phyloP scores from a whole-genome alignment of 2,329 filamentous ascomycete species.

The Drechmeria coniospora region DNA sequence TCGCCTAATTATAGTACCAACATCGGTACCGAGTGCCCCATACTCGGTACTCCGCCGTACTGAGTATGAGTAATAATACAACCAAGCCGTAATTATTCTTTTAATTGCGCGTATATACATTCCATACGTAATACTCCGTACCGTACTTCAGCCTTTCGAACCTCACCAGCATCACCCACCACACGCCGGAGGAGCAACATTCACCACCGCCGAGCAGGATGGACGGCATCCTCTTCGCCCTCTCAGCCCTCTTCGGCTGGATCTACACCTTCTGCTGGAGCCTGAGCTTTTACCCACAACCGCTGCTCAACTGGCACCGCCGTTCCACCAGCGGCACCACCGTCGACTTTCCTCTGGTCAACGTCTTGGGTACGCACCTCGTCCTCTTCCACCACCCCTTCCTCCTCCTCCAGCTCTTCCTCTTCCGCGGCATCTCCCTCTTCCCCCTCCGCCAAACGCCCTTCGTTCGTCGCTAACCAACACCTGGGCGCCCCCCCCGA shows the following conservation, averaged over 20 bases:
- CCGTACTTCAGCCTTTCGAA: not conserved
- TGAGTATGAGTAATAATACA: too few species aligned
- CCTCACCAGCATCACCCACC: not conserved
- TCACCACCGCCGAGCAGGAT: constrained; percentile 2
- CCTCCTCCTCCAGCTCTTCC: not conserved
- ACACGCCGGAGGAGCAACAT: too few species aligned
- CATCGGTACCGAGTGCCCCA: too few species aligned
- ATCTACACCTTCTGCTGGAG: constrained; percentile 68
- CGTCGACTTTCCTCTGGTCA: constrained; percentile 74
- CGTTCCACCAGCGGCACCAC: constrained; percentile 70
- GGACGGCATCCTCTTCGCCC: constrained; percentile 25
- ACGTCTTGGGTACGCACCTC: constrained; percentile 44
- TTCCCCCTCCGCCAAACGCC: not conserved
- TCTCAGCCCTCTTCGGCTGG: constrained; percentile 55
- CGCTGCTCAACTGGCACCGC: constrained; percentile 61
- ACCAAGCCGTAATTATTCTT: too few species aligned
- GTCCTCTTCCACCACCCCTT: constrained; percentile 1
- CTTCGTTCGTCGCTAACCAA: too few species aligned
- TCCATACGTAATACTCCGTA: not conserved
- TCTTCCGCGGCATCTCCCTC: not conserved
- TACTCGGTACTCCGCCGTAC: too few species aligned
- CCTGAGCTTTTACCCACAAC: constrained; percentile 83
- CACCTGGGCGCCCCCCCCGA: too few species aligned
- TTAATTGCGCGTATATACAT: not conserved
- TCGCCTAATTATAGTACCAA: too few species aligned